Percentiles rank a stretch among this genome's conserved stretches.
Evolutionary conservation across 176 grass and related monocot genomes (phyloP).

Genomic region (Eleusine indica): DNA sequence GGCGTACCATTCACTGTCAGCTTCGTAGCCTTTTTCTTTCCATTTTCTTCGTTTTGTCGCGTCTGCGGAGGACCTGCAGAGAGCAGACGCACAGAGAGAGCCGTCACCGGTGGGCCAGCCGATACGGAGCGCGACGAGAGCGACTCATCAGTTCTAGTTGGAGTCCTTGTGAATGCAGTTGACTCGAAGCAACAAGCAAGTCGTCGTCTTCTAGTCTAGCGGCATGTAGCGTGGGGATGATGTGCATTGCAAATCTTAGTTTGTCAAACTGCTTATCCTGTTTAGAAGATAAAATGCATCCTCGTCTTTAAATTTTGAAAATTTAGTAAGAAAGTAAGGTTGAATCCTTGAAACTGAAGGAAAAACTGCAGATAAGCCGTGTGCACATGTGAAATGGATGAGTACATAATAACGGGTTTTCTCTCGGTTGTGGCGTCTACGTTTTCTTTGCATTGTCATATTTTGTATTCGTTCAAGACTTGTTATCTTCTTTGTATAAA

Average conservation of each 20-base stretch:
- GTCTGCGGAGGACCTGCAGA: not conserved
- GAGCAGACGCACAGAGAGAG: not conserved
- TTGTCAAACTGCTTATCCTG: no score
- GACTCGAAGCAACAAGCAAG: not conserved
- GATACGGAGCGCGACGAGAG: not conserved
- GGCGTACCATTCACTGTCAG: no score
- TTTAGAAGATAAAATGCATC: no score
- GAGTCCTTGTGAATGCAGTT: conserved; percentile 27
- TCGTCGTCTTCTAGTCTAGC: not conserved
- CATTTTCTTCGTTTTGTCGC: not conserved
- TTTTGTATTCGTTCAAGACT: not conserved
- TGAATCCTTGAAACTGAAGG: no score
- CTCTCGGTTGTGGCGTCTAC: not conserved
- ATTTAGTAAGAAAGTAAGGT: no score
- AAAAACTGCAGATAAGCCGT: no score
- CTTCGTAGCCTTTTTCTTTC: not conserved
- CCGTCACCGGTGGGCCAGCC: not conserved
- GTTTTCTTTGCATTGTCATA: not conserved
- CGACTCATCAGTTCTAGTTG: not conserved
- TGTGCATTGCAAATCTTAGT: not conserved
- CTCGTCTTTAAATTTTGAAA: no score
- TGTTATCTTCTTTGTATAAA: not conserved
- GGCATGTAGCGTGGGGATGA: no score
- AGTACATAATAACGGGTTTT: no score
- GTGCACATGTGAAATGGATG: no score